A percentile compares a stretch with the other conserved stretches of the same genome.
These are phyloP conservation scores for Aspergillus sclerotiicarbonarius DNA, from an alignment of 495 filamentous ascomycete species.

Conservation along the genomic window DNA sequence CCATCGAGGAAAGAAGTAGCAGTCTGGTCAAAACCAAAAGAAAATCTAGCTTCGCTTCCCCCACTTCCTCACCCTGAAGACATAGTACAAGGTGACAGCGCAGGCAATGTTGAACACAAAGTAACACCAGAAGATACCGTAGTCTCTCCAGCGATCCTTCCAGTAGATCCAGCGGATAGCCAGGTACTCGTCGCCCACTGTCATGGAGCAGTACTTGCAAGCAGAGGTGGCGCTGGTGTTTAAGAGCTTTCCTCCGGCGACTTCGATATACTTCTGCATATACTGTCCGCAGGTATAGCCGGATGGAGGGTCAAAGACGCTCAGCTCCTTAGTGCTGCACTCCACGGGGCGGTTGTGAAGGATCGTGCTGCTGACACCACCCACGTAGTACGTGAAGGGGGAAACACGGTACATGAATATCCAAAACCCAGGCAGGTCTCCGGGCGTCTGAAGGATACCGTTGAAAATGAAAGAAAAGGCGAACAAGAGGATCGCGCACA, in stretches of 20 bases:
- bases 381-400: constrained; percentile 65
- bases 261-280: constrained; percentile 25
- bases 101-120: constrained; percentile 65
- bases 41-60: neutral
- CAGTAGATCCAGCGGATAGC: constrained; percentile 45
- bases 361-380: constrained; percentile 24
- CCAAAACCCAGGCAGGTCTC: constrained; percentile 64
- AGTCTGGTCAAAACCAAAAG: neutral
- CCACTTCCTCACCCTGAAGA: constrained; percentile 51
- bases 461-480: constrained; percentile 54
- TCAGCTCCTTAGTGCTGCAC: constrained; percentile 53
- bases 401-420: constrained; percentile 73
- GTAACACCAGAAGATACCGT: constrained; percentile 60
- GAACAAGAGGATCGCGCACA: constrained; percentile 54
- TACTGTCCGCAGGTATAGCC: constrained; percentile 51
- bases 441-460: constrained; percentile 59
- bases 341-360: constrained; percentile 47
- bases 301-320: constrained; percentile 48
- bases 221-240: constrained; percentile 44
- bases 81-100: constrained; percentile 66
- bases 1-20: neutral
- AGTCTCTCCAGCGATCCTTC: constrained; percentile 63
- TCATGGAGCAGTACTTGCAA: constrained; percentile 60
- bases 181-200: constrained; percentile 60
- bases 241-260: constrained; percentile 34